Conservation (phyloP, 129 eudicot genomes). For the Daucus carota region DH1_v3.0 NC_030385.2:32006001-32006500, state of each 20-base stretch:
- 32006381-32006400: too few species aligned
- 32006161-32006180: not conserved
- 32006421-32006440: too few species aligned
- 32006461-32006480: too few species aligned
- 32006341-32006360: too few species aligned
- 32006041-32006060: slow-evolving; percentile 84
- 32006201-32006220: not conserved
- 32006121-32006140: not conserved
- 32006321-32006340: not conserved
- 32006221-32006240: not conserved
- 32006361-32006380: too few species aligned
- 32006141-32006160: not conserved
- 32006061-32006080: slow-evolving; percentile 86
- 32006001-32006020: slow-evolving; percentile 87
- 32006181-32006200: not conserved
- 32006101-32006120: slow-evolving; percentile 13
- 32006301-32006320: not conserved
- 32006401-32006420: too few species aligned
- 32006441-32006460: too few species aligned
- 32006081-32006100: slow-evolving; percentile 88
- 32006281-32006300: too few species aligned
- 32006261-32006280: too few species aligned
- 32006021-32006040: slow-evolving; percentile 90
- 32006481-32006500: not conserved
- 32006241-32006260: too few species aligned